Conservation (phyloP, 1,284 basidiomycete species). For the Gymnopus androsaceus region DNA sequence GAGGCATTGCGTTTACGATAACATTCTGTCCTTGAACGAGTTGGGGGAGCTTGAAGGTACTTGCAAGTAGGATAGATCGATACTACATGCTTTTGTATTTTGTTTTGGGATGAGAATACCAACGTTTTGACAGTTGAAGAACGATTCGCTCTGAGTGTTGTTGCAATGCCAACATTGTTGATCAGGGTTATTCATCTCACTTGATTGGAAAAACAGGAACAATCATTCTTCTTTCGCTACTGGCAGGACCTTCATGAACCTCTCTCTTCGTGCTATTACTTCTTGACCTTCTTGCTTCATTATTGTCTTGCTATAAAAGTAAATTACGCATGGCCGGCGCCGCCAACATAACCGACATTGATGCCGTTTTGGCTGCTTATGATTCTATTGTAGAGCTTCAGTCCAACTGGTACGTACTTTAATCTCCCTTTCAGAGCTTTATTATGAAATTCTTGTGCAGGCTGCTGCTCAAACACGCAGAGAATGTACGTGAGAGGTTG, state of each 20-base stretch:
- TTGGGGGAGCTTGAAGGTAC: background rate
- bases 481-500: slow-evolving; percentile 12
- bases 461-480: slow-evolving; percentile 15
- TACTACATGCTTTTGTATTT: background rate
- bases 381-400: slow-evolving; percentile 9
- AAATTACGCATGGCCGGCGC: background rate
- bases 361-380: slow-evolving; percentile 12
- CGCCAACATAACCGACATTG: slow-evolving; percentile 11
- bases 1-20: slow-evolving; percentile 1
- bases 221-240: background rate
- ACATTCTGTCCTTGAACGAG: slow-evolving; percentile 4
- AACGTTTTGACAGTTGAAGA: background rate
- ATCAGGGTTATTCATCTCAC: too few relatives aligned
- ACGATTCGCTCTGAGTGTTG: background rate
- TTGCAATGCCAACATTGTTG: background rate
- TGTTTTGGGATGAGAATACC: background rate
- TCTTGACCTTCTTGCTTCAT: background rate
- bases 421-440: background rate
- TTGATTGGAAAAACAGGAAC: background rate
- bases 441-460: background rate
- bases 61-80: background rate
- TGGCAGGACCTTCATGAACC: slow-evolving; percentile 3
- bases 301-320: background rate
- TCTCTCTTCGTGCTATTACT: background rate
- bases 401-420: slow-evolving; percentile 13